These are phyloP conservation scores for Saturnispora quitensis DNA, from an alignment of 805 yeast genomes.

Conservation along the genomic window DNA sequence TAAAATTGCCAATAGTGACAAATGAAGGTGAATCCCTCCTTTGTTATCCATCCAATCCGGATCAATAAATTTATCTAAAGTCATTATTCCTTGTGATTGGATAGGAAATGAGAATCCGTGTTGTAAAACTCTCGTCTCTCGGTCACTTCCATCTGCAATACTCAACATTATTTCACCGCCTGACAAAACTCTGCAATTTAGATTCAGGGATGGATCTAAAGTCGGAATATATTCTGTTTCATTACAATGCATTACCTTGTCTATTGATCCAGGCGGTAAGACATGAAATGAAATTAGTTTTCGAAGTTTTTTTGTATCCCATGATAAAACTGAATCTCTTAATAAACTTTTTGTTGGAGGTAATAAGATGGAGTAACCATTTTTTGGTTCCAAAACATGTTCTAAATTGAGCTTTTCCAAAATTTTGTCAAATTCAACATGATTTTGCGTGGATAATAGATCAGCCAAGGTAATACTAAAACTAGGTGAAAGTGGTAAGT, in stretches of 20 bases:
- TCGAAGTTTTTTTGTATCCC: slow-evolving; percentile 30
- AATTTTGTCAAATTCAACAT: slow-evolving; percentile 38
- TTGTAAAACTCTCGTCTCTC: slow-evolving; percentile 48
- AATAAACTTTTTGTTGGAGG: slow-evolving; percentile 56
- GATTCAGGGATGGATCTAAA: slow-evolving; percentile 34
- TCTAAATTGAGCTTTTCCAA: slow-evolving; percentile 34
- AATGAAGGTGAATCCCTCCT: slow-evolving; percentile 42
- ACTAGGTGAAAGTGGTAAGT: slow-evolving; percentile 47
- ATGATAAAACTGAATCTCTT: slow-evolving; percentile 38
- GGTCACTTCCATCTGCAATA: slow-evolving; percentile 40
- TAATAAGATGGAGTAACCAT: slow-evolving; percentile 53
- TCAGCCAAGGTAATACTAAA: slow-evolving; percentile 47
- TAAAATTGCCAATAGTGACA: slow-evolving; percentile 61
- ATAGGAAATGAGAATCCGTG: slow-evolving; percentile 49
- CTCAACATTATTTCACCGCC: slow-evolving; percentile 31
- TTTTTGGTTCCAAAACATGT: slow-evolving; percentile 31
- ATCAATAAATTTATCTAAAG: slow-evolving; percentile 60
- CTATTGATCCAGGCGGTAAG: slow-evolving; percentile 48
- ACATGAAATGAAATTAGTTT: slow-evolving; percentile 61
- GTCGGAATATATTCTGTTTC: slow-evolving; percentile 33
- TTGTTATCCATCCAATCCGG: slow-evolving; percentile 47
- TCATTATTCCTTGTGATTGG: slow-evolving; percentile 41
- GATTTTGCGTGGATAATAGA: slow-evolving; percentile 46
- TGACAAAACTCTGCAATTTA: slow-evolving; percentile 35
- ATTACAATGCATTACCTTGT: slow-evolving; percentile 37